Percentiles rank a stretch among this genome's conserved stretches.
Conservation (phyloP, 768 basidiomycete species). For the Mycena indigotica region DNA sequence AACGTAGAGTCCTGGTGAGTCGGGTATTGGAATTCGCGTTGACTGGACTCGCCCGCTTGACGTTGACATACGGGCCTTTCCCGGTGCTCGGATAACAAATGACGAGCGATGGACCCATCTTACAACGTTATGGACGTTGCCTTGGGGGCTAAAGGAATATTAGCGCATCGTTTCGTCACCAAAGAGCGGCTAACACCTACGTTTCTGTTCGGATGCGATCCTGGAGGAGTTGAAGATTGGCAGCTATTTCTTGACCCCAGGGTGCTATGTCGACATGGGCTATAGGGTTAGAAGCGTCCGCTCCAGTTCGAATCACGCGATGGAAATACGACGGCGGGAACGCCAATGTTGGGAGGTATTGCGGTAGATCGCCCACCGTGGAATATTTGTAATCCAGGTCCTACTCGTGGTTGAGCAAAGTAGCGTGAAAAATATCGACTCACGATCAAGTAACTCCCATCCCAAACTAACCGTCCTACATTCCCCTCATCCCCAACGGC, state of each 20-base stretch:
- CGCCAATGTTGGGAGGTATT: constrained; percentile 76
- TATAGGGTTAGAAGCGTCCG: constrained; percentile 57
- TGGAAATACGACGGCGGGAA: constrained; percentile 91
- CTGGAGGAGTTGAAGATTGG: constrained; percentile 74
- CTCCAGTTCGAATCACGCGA: constrained; percentile 71
- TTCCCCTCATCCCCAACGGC: constrained; percentile 88
- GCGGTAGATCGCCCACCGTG: constrained; percentile 72
- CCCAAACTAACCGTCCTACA: constrained; percentile 82
- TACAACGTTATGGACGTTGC: constrained; percentile 76
- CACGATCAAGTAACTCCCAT: constrained; percentile 86
- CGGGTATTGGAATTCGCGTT: constrained; percentile 56
- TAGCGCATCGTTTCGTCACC: not conserved
- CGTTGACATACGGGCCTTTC: constrained; percentile 34
- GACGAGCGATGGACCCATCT: constrained; percentile 85
- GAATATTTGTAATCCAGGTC: constrained; percentile 87
- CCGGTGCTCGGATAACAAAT: constrained; percentile 63
- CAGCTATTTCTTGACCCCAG: constrained; percentile 77
- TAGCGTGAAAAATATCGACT: constrained; percentile 35
- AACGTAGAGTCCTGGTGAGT: constrained; percentile 55
- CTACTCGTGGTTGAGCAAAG: constrained; percentile 38
- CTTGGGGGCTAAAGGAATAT: constrained; percentile 62
- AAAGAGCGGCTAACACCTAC: constrained; percentile 46
- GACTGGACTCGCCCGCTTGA: constrained; percentile 31
- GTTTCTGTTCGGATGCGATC: constrained; percentile 79
- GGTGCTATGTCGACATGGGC: constrained; percentile 73